These are phyloP conservation scores for Candida sakaeoensis DNA, from an alignment of 805 yeast genomes.

Conservation along the genomic window DNA sequence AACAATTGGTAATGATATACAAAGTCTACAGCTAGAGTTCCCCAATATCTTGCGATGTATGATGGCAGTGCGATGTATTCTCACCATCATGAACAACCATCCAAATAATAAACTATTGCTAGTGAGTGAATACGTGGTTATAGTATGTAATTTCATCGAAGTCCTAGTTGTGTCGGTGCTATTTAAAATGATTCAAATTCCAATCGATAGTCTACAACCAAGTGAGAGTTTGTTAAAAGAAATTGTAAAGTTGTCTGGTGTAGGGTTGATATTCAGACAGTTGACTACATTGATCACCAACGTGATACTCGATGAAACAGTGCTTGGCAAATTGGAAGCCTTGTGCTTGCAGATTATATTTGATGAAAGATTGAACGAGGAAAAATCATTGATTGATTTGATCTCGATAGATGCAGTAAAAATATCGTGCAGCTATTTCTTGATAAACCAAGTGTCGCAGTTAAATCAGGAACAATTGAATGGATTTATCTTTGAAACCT, in stretches of 20 bases:
- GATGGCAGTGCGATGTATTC: constrained; percentile 25
- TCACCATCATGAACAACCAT: constrained; percentile 33
- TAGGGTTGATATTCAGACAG: constrained; percentile 4
- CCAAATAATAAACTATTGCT: constrained; percentile 39
- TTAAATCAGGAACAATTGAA: constrained; percentile 47
- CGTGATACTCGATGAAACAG: constrained; percentile 39
- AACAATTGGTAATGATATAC: neutral
- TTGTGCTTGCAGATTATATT: constrained; percentile 42
- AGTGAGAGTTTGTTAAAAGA: neutral
- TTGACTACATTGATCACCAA: constrained; percentile 4
- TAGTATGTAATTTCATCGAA: constrained; percentile 39
- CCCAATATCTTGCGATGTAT: neutral
- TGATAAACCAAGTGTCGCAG: constrained; percentile 32
- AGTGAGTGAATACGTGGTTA: constrained; percentile 41
- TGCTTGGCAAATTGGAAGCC: constrained; percentile 59
- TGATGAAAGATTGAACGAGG: constrained; percentile 23
- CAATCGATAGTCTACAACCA: neutral
- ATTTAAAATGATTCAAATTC: neutral
- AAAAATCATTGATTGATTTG: constrained; percentile 16
- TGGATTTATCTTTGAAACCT: constrained; percentile 59
- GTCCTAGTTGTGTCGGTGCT: constrained; percentile 20
- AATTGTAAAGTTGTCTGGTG: neutral
- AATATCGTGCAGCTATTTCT: constrained; percentile 21
- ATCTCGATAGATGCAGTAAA: constrained; percentile 25
- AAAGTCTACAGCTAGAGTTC: neutral